A percentile compares a stretch with the other conserved stretches of the same genome.
Conservation (phyloP, 345 rosid species). For the Orychophragmus violaceus region DNA sequence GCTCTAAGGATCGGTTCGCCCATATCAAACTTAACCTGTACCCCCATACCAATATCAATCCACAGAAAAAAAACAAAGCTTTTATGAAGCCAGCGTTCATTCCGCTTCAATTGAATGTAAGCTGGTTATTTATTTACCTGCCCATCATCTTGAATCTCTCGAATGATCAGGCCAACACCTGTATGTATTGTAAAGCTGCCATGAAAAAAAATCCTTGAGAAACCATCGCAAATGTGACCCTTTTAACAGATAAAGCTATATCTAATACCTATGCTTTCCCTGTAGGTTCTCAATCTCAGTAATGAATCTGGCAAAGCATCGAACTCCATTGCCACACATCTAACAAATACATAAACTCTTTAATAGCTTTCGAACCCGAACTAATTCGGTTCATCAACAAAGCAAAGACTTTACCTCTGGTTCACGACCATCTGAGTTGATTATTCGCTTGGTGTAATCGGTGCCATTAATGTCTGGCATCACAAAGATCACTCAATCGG, state of each 20-base stretch:
- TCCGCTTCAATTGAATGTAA: too few relatives aligned
- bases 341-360: neutral
- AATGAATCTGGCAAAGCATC: slow-evolving; percentile 86
- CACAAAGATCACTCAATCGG: slow-evolving; percentile 89
- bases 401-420: slow-evolving; percentile 47
- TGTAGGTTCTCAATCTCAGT: slow-evolving; percentile 73
- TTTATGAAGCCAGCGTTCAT: too few relatives aligned
- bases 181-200: slow-evolving; percentile 66
- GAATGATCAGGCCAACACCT: slow-evolving; percentile 80
- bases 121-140: slow-evolving; percentile 30
- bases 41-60: slow-evolving; percentile 8
- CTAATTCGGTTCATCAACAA: neutral
- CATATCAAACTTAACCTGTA: slow-evolving; percentile 92
- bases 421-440: slow-evolving; percentile 94
- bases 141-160: slow-evolving; percentile 67
- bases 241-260: neutral
- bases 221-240: neutral
- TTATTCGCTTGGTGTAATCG: slow-evolving; percentile 84
- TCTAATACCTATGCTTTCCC: slow-evolving; percentile 58
- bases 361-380: neutral
- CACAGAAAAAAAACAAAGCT: neutral
- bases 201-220: neutral
- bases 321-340: slow-evolving; percentile 94
- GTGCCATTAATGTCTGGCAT: slow-evolving; percentile 81
- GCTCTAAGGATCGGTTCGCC: slow-evolving; percentile 82